Evolutionary conservation across 371 early-diverging fungal species (phyloP), one percentile per base, ranked within the genome.

Genomic region (Lichtheimia hyalospora): DNA sequence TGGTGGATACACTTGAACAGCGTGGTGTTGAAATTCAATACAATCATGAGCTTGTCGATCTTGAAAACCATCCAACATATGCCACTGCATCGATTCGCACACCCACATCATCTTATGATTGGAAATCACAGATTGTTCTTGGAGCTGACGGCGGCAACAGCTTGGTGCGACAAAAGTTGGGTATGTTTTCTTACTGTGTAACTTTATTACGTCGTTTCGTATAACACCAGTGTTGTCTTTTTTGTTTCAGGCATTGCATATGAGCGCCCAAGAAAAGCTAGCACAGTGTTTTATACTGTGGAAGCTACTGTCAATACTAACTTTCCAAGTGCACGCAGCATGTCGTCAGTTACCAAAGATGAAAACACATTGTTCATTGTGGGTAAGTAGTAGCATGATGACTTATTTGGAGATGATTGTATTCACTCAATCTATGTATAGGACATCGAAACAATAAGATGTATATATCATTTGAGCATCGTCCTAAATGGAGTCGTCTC

Each of bases 151-250:
- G 73, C 20, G 62, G 46, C 39, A 52, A 64, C 25, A 72, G 73
- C 25, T 65, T 74, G 52, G 63, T 74, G 14, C 66, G 78, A 60
- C 72, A 74, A 57, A 67, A 70, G 55, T 49, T 77, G 61, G 78
- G 78, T 74, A 71, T 27, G 59, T 46, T 27, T 48, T 28, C 41
- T 43, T 25, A 3, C 27, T 46, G 20, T 46, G 46, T 46, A 21
- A 18, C 18, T 46, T n/a, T 16, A 46, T 18, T 18, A 51, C 52
- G 39, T 52, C 16, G 52, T 28, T 52, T 15, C 20, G 52, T 16
- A n/a, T 16, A 23, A 52, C 16, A 27, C 15, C n/a, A 12, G 12
- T 16, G 15, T 12, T 23, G 15, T 23, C 51, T 21, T 1, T 51
- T 51, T 49, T 57, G 44, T 52, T 51, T 44, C 52, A 60, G 60